phyloP scores from a whole-genome alignment of 192 early-diverging fungal genomes.

The Coemansia sp. region DNA sequence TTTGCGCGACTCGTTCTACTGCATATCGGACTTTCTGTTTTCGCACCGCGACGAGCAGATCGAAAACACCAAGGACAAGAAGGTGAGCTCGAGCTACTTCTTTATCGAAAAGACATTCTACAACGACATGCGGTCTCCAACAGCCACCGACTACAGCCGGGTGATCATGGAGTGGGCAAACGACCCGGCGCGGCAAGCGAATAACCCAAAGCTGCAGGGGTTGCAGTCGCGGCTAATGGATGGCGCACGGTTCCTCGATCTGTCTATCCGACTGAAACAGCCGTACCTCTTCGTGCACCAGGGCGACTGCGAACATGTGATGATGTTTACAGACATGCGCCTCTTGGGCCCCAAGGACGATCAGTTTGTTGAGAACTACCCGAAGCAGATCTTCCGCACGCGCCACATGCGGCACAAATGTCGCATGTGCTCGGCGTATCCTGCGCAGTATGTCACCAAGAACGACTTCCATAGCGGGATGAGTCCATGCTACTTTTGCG shows the following conservation, averaged over 20 bases:
- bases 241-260: conserved; percentile 60
- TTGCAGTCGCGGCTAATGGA: conserved; percentile 61
- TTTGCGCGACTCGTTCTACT: conserved; percentile 71
- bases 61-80: conserved; percentile 56
- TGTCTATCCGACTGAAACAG: conserved; percentile 62
- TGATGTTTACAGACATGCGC: conserved; percentile 66
- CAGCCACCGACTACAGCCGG: conserved; percentile 67
- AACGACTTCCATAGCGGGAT: conserved; percentile 70
- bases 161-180: conserved; percentile 72
- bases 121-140: conserved; percentile 62
- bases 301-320: conserved; percentile 74
- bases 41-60: conserved; percentile 42
- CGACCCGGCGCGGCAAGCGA: conserved; percentile 52
- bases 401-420: conserved; percentile 59
- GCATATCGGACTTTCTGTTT: conserved; percentile 64
- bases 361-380: conserved; percentile 55
- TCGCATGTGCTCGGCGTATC: conserved; percentile 62
- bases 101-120: conserved; percentile 79
- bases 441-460: conserved; percentile 63
- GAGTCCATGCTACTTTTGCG: conserved; percentile 70
- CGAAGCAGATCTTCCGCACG: conserved; percentile 58
- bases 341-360: conserved; percentile 57
- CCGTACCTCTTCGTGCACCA: conserved; percentile 78
- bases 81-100: conserved; percentile 67
- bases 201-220: conserved; percentile 50